Percentiles rank a stretch among this genome's conserved stretches.
Conservation (phyloP, 139 green algal genomes). For the Astrephomene gubernaculifera region DNA sequence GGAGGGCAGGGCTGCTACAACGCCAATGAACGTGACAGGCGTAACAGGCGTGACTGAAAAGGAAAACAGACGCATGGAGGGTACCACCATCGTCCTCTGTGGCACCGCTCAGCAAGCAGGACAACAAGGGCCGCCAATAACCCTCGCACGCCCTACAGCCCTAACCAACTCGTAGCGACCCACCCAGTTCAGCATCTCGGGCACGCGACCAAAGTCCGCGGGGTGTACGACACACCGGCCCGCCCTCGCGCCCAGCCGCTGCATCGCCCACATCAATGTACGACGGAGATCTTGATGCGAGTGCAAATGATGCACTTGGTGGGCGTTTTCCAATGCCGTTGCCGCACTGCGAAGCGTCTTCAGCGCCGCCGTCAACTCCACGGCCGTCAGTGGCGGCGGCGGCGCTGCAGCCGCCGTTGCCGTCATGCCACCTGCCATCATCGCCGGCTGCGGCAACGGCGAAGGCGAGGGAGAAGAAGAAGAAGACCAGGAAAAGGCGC, state of each 20-base stretch:
- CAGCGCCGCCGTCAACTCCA: background rate
- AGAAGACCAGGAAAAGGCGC: no score
- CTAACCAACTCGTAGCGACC: no score
- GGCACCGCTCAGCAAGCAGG: no score
- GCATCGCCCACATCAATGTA: conserved; percentile 31
- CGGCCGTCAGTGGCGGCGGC: conserved; percentile 9
- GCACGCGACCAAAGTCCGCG: background rate
- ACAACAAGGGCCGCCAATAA: no score
- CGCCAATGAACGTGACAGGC: no score
- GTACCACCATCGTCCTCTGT: no score
- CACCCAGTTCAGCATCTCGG: conserved; percentile 5
- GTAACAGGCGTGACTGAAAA: no score
- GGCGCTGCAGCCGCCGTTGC: background rate
- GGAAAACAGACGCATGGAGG: no score
- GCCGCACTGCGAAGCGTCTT: conserved; percentile 1
- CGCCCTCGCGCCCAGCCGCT: conserved; percentile 32
- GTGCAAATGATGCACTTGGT: background rate
- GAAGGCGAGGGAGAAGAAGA: no score
- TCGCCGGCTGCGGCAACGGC: background rate
- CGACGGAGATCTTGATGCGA: no score
- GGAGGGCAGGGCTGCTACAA: no score
- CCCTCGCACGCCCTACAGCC: no score
- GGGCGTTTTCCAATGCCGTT: conserved; percentile 14
- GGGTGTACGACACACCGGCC: background rate
- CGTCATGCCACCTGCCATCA: background rate